phyloP scores from a whole-genome alignment of 208 protist genomes.

The Trypanosoma cruzi region DNA sequence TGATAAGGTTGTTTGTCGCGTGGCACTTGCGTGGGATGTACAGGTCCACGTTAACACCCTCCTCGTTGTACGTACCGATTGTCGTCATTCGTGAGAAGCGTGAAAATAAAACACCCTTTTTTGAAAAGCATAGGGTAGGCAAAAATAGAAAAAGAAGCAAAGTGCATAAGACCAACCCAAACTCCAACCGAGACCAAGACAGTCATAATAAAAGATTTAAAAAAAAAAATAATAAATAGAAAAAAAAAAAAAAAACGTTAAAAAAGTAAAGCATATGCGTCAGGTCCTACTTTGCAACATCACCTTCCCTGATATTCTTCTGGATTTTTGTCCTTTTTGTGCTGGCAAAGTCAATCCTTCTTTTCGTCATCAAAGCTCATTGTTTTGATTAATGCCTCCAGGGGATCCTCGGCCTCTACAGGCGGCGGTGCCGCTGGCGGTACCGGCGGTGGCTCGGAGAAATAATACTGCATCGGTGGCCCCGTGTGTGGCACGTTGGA shows the following conservation, averaged over 20 bases:
- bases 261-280: background rate
- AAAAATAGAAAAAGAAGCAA: slow-evolving; percentile 16
- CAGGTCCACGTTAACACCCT: slow-evolving; percentile 93
- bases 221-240: background rate
- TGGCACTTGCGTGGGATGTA: slow-evolving; percentile 98
- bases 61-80: slow-evolving; percentile 93
- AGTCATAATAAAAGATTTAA: too few relatives aligned
- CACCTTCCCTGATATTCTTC: background rate
- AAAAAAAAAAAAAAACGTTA: slow-evolving; percentile 7
- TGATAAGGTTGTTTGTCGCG: slow-evolving; percentile 95
- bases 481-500: background rate
- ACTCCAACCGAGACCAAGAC: background rate
- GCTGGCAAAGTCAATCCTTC: background rate
- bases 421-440: slow-evolving; percentile 1
- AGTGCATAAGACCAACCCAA: background rate
- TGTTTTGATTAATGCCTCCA: slow-evolving; percentile 12
- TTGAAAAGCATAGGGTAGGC: background rate
- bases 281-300: background rate
- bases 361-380: slow-evolving; percentile 34
- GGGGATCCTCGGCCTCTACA: background rate
- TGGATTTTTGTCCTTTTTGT: background rate
- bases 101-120: slow-evolving; percentile 7
- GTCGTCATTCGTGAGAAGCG: slow-evolving; percentile 54
- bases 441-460: slow-evolving; percentile 25
- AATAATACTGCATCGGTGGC: slow-evolving; percentile 37